Base-by-base conservation (phyloP, 225 moss, liverwort and hornwort species). In the Marchantia paleacea region DNA sequence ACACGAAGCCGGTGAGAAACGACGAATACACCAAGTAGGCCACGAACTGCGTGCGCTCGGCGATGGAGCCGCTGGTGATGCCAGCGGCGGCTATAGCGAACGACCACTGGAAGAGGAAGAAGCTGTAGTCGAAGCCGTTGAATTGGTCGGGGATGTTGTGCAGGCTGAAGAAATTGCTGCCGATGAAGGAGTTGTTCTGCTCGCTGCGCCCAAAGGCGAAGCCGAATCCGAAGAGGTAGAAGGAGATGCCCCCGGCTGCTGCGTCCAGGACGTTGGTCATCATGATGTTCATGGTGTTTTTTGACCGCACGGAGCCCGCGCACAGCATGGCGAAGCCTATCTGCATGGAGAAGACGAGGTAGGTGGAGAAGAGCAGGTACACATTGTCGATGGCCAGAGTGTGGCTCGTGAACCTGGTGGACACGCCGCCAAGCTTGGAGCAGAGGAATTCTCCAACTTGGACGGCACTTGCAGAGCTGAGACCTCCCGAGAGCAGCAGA, bases 261-360 rank as follows among this genome's bases (percentile, higher is more conserved):
- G 93, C 93, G 52, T 93, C 93, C 78, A 93, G 66, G 14, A 93
- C 93, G 12, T 93, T 93, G 39, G 93, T 93, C 54, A 93, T 79
- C 93, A 93, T 93, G 73, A 93, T 93, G 71, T 96, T 96, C 90
- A 92, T 92, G 16, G 96, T 91, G 82, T 96, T 96, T 87, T 96
- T 96, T 0, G 96, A 89, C 2, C 96, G 83, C 49, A 96, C 96
- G 8, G 96, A 96, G 0, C 96, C 96, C 5, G 96, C 96, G 31
- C 94, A 96, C 68, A 96, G 87, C 96, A 96, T 96, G 4, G 96
- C 96, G 77, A 96, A 96, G 7, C 96, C 96, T 15, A 96, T 87
- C 80, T 96, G 95, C 95, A 96, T 96, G n/a, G 92, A 85, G 61
- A 93, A 93, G 79, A 93, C 91, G 79, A 93, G 48, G 72, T 93